Base-by-base conservation (phyloP, 148 eudicot species). In the Diospyros lotus region DNA sequence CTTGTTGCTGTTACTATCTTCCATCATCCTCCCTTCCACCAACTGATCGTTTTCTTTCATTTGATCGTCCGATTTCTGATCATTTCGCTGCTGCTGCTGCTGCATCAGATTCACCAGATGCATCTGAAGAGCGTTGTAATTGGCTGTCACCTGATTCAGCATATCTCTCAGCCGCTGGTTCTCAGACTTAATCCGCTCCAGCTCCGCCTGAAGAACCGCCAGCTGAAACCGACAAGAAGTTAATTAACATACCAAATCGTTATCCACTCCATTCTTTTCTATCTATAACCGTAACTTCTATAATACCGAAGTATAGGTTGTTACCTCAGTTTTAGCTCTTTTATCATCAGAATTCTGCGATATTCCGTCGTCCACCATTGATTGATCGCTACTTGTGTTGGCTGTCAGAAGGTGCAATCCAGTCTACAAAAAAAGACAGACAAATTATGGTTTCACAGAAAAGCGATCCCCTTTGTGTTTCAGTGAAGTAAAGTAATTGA, bases 351-450 rank as follows among this genome's bases (percentile, higher is more conserved):
- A 80, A 28, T 79, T 83, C 0, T 85, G 74, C 44, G 88, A 85
- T 40, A 78, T 61, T 28, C 83, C 86, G 53, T 87, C 88, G 62
- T 87, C 90, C 66, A 87, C 83, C 75, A 79, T 79, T 52, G 88
- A 85, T 55, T 87, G 90, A 81, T 85, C 88, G 51, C 86, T 85
- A 10, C 86, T 80, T 3, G 88, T 83, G 72, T 87, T 87, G 46
- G 83, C 84, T 10, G 85, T 85, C 70, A 87, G 83, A 64, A 87
- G 83, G 64, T 81, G 84, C 78, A 87, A 45, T 14, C 90, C 87
- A 17, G 86, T 87, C 90, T 87, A 59, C 15, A 74, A 3, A 63
- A 17, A 64, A 15, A 53, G 18, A 15, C 1, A 71, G 2, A 52
- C 18, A 71, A 54, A 53, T 42, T 28, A 28, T 28, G 28, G 28